Base-by-base conservation (phyloP, 345 rosid genomes). In the Eucalyptus guilfoylei region DNA sequence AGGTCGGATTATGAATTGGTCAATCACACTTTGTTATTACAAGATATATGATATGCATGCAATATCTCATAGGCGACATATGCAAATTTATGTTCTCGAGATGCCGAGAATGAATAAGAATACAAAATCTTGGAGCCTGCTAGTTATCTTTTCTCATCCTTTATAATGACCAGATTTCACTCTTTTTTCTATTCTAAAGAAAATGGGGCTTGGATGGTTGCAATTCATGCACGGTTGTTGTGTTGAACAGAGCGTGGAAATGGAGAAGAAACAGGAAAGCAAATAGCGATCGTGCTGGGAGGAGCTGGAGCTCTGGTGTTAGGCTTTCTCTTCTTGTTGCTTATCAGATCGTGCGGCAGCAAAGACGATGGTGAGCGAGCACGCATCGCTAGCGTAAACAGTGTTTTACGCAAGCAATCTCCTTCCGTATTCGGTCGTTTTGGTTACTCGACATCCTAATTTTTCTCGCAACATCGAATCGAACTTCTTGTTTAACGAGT, bases 231-330 rank as follows among this genome's bases (percentile, higher is more conserved):
- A 1, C 14, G 28, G 69, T 32, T 58, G 26, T 80, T 32, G 85
- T 81, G 80, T 44, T 37, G 37, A 40, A 80, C 64, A 89, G 86
- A 23, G 15, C 76, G 34, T 7, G 37, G 28, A 37, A 86, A 48
- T 21, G 89, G 87, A 9, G 54, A 28, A 11, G 26, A 34, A 15
- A 69, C 91, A 2, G 96, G 95, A 47, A 95, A 93, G 89, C 85
- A 87, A 23, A 64, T 93, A 83, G 98, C 98, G 87, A 94, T 97
- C 72, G 94, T 93, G 37, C 32, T 95, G 91, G 99, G 99, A 93
- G 98, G 88, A 87, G 95, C 88, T 40, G 98, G 91, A 14, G 96
- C 93, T 88, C 54, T 96, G 90, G 87, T 76, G 86, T 64, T 91
- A 67, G 94, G 89, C 47, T 92, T 93, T 19, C 50, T 95, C 15